A percentile compares a stretch with the other conserved stretches of the same genome.
These are phyloP conservation scores for Septoria linicola DNA, from an alignment of 2,329 filamentous ascomycete species.

Conservation along the genomic window DNA sequence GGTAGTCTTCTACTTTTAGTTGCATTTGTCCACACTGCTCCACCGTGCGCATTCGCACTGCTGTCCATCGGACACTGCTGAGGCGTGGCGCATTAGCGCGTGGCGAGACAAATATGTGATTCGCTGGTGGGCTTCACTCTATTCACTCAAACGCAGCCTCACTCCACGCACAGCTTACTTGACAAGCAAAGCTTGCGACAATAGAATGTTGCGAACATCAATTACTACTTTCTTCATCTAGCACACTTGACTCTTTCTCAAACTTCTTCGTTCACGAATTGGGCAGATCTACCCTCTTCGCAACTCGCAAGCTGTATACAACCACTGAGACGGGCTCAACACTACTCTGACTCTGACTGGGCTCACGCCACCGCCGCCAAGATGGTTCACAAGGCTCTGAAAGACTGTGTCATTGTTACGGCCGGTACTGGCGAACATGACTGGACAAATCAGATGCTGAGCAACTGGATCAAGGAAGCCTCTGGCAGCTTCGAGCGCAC, in stretches of 20 bases:
- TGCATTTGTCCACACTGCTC: no score
- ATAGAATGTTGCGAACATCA: no score
- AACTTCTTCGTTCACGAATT: neutral
- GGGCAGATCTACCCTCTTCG: no score
- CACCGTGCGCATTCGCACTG: no score
- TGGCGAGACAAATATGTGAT: no score
- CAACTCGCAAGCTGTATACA: no score
- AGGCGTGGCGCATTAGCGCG: no score
- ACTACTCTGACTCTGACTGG: neutral
- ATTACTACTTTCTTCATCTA: no score
- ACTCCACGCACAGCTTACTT: neutral
- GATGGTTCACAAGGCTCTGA: constrained; percentile 25
- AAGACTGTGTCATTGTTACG: constrained; percentile 22
- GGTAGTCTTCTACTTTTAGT: no score
- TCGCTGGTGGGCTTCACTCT: neutral
- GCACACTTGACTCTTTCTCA: neutral
- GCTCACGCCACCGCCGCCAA: neutral
- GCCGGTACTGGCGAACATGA: constrained; percentile 17
- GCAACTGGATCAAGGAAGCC: constrained; percentile 63
- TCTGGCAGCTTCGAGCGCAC: constrained; percentile 57
- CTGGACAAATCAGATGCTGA: constrained; percentile 42
- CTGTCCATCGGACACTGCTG: no score
- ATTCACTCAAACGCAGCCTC: neutral
- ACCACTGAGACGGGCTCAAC: no score
- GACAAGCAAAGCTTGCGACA: no score